Conservation (phyloP, 2,329 filamentous ascomycete genomes). For the Huntiella bhutanensis region DNA sequence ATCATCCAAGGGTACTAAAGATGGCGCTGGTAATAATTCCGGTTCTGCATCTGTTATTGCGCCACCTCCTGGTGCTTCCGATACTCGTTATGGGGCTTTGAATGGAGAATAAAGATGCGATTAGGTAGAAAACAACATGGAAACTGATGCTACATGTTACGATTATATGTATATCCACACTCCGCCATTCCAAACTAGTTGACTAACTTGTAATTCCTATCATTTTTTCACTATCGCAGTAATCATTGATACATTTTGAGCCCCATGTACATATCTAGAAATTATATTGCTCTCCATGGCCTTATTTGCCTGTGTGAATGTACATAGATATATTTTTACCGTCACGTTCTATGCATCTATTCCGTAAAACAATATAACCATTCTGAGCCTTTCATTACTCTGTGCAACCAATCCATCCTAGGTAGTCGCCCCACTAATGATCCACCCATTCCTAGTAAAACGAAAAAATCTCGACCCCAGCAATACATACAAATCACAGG, state of each 20-base stretch:
- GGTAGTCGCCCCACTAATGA: neutral
- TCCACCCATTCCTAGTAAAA: neutral
- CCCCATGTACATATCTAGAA: too few species aligned
- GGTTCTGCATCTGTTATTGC: constrained; percentile 23
- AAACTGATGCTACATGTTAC: too few species aligned
- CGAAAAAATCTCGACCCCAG: neutral
- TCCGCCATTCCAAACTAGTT: too few species aligned
- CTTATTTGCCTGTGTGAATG: too few species aligned
- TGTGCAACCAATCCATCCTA: neutral
- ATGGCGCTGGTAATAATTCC: neutral
- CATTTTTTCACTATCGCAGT: too few species aligned
- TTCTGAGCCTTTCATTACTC: neutral
- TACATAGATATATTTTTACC: too few species aligned
- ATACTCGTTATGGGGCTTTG: constrained; percentile 69
- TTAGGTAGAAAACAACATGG: neutral
- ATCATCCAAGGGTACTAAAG: neutral
- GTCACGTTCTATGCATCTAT: too few species aligned
- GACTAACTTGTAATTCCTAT: too few species aligned
- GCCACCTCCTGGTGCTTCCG: constrained; percentile 59
- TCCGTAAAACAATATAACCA: too few species aligned
- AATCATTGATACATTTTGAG: too few species aligned
- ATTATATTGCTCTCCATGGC: too few species aligned
- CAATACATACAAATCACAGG: neutral
- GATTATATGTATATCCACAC: too few species aligned
- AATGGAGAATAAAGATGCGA: constrained; percentile 43